Base-by-base conservation (phyloP, 2,329 filamentous ascomycete genomes). In the Xylaria digitata region DNA sequence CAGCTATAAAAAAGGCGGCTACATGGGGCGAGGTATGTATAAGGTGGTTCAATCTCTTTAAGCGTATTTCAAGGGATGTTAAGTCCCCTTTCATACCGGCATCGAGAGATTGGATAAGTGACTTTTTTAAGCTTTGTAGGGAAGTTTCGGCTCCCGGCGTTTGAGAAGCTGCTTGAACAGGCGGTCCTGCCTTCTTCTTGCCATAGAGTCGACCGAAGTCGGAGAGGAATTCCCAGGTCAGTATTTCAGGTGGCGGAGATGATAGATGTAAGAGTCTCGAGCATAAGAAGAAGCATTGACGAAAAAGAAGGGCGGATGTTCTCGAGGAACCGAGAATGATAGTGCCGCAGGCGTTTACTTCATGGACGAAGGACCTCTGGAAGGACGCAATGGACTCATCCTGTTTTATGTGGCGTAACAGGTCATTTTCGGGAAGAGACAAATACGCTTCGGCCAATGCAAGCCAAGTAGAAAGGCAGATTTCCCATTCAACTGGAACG, bases 401-500 rank as follows among this genome's bases (percentile, higher is more conserved):
- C 4, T 85, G 84, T 2, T 79, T 71, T 8, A 87, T 82, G 30
- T 80, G 78, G 42, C 78, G 75, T 53, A 77, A 71, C 68, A 96
- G 91, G 0, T 87, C 81, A 1, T 83, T 74, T 6, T 87, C 83
- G 0, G 86, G 73, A 0, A 91, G 79, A 15, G 85, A 83, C 34
- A 96, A 78, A 69, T 94, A 87, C 2, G 89, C 85, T 60, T 89
- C 84, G 6, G 88, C 81, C 6, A 97, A 84, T 11, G 87, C 82
- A 19, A 89, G 81, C 93, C 93, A 97, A 42, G 92, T 90, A 69
- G 91, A 87, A 53, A 96, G 81, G 76, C 91, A 93, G 37, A 87
- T 84, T 70, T 90, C 85, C 94, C 94, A 97, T 79, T 97, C 92
- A 57, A 85, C 80, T 3, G 88, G 80, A 45, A 85, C 83, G 66